Base-by-base conservation (phyloP, 1,284 basidiomycete genomes). In the Malassezia dermatis region DNA sequence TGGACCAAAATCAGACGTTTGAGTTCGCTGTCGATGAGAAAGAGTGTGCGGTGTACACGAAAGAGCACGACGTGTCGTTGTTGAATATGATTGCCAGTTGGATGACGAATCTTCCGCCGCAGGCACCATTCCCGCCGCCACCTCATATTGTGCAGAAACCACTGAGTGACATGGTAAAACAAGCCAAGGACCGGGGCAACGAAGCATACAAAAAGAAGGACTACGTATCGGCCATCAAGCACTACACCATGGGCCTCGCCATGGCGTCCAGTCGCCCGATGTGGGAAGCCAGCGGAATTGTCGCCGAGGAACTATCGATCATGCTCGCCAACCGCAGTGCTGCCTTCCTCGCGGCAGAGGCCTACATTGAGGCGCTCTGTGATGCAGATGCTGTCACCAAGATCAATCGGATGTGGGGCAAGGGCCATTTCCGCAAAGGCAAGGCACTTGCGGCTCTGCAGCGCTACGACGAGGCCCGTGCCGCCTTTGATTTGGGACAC, bases 351-450 rank as follows among this genome's bases (percentile, higher is more conserved):
- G 86, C 86, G 58, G 78, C 81, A 1, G 83, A 83, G 7, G 87
- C 91, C 62, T 84, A 81, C 75, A 80, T 89, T 52, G 83, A 84
- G 44, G 88, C 91, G 2, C 78, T 95, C 7, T 85, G 85, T 21
- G 93, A 98, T 71, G 90, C 91, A 0, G 89, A 96, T 59, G 83
- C 84, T 1, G 89, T 95, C 63, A 85, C 93, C 41, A 77, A 82
- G 61, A 77, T 95, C 52, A 87, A 88, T 73, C 80, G 84, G 55
- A 83, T 83, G 26, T 98, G 93, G 93, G 83, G 85, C 65, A 96
- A 96, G 75, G 93, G 90, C 0, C 89, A 96, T 75, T 94, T 93
- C 79, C 80, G 93, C 61, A 93, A 85, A 65, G 88, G 86, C 3
- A 86, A 86, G 73, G 89, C 93, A 0, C 78, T 96, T 42, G 78